Conservation (phyloP, 345 rosid species). For the Diplotaxis tenuifolia region DNA sequence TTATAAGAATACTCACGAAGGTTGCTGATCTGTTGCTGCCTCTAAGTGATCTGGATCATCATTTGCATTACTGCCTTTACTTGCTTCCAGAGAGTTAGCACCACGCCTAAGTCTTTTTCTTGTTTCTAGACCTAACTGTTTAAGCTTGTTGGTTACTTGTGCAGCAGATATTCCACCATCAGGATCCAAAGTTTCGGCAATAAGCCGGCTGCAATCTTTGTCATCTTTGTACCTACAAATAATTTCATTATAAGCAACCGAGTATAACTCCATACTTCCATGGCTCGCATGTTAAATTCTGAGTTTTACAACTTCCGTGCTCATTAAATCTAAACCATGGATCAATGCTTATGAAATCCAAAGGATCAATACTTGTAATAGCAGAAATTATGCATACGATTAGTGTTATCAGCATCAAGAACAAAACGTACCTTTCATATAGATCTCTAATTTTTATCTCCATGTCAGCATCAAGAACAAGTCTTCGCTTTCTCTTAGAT, state of each 20-base stretch:
- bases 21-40: constrained; percentile 36
- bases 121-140: constrained; percentile 66
- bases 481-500: constrained; percentile 61
- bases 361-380: constrained; percentile 5
- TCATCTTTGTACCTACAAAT: constrained; percentile 70
- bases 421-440: constrained; percentile 58
- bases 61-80: constrained; percentile 38
- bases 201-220: constrained; percentile 48
- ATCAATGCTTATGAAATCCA: constrained; percentile 1
- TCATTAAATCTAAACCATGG: neutral
- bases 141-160: constrained; percentile 87
- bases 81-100: constrained; percentile 26
- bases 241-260: constrained; percentile 29
- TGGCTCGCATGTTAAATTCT: constrained; percentile 2
- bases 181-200: constrained; percentile 70
- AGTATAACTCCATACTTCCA: neutral
- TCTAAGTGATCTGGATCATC: constrained; percentile 40
- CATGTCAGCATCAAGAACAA: constrained; percentile 55
- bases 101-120: constrained; percentile 52
- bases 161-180: constrained; percentile 68
- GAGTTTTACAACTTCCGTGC: neutral
- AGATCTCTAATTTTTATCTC: constrained; percentile 63
- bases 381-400: neutral
- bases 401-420: neutral
- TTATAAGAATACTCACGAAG: constrained; percentile 55